Percentiles rank a stretch among this genome's conserved stretches.
Evolutionary conservation across 2,329 filamentous ascomycete genomes (phyloP).

Genomic region (Mycosphaerella sp.): DNA sequence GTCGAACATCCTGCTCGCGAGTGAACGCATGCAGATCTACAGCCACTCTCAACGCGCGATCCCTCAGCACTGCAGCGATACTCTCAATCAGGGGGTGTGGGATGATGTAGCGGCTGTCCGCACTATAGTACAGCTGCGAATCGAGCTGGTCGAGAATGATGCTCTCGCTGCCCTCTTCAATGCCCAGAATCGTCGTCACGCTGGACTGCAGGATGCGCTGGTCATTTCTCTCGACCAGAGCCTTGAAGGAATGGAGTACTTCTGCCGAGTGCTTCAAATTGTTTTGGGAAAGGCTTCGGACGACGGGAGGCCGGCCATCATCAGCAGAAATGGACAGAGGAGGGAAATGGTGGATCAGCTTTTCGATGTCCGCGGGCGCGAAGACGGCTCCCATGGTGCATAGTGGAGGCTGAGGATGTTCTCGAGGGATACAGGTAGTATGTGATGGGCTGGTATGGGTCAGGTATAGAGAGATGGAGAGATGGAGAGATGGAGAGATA

Average conservation of each 20-base stretch:
- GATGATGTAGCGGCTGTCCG: constrained; percentile 17
- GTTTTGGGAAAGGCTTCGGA: constrained; percentile 22
- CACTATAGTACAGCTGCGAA: constrained; percentile 16
- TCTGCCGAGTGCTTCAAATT: constrained; percentile 16
- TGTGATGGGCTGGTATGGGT: too few relatives aligned
- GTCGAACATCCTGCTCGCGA: constrained; percentile 13
- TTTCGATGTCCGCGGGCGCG: constrained; percentile 25
- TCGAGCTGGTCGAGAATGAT: constrained; percentile 13
- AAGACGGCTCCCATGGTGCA: constrained; percentile 18
- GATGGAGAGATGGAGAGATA: too few relatives aligned
- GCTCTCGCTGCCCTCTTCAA: constrained; percentile 15
- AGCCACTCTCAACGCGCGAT: constrained; percentile 7
- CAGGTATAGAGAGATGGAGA: too few relatives aligned
- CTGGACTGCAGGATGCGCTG: constrained; percentile 10
- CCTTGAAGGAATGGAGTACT: constrained; percentile 11
- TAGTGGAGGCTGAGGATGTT: too few relatives aligned
- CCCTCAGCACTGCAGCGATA: constrained; percentile 16
- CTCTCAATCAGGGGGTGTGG: constrained; percentile 15
- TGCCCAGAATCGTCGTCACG: constrained; percentile 14
- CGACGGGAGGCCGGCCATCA: constrained; percentile 17
- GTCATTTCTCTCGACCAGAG: constrained; percentile 9
- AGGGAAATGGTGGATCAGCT: constrained; percentile 23
- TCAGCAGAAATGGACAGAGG: constrained; percentile 18
- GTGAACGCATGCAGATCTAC: constrained; percentile 21
- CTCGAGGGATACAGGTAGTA: too few relatives aligned